These are phyloP conservation scores for Apiospora sp. DNA, from an alignment of 2,329 filamentous ascomycete genomes.

Conservation along the genomic window DNA sequence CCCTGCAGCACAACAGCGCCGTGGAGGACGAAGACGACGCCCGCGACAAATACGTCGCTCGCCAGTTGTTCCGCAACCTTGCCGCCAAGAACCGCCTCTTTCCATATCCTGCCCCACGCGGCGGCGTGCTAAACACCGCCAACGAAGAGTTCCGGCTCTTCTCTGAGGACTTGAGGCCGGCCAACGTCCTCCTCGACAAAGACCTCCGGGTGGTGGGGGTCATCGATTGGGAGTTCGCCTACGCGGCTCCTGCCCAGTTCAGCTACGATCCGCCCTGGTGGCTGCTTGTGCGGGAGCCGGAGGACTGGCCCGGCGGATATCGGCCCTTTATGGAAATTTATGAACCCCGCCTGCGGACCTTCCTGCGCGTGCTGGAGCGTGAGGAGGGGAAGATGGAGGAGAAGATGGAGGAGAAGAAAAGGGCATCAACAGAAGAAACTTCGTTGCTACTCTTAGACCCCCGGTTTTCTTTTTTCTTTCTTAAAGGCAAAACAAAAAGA, in stretches of 20 bases:
- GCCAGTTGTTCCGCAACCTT: conserved; percentile 49
- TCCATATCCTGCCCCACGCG: not conserved
- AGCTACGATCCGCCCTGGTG: conserved; percentile 48
- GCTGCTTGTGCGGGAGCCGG: conserved; percentile 44
- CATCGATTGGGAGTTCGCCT: conserved; percentile 53
- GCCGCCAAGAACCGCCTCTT: conserved; percentile 39
- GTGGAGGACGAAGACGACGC: conserved; percentile 48
- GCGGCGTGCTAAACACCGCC: not conserved
- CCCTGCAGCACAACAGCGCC: conserved; percentile 51
- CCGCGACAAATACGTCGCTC: conserved; percentile 52
- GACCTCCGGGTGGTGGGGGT: conserved; percentile 41
- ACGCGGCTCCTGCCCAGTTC: conserved; percentile 45
- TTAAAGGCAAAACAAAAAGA: no score
- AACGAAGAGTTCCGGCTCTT: conserved; percentile 38
- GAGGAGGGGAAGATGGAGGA: no score
- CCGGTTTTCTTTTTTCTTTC: no score
- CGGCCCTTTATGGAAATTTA: no score
- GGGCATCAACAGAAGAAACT: no score
- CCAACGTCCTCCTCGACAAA: conserved; percentile 44
- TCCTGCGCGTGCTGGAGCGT: no score
- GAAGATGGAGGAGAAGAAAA: no score
- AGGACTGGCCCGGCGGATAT: conserved; percentile 43
- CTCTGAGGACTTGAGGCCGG: conserved; percentile 45
- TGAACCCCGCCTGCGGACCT: no score
- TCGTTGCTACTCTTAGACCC: rapidly evolving